Evolutionary conservation across 108 stramenopile genomes (phyloP).

Genomic region (Cylindrotheca fusiformis): DNA sequence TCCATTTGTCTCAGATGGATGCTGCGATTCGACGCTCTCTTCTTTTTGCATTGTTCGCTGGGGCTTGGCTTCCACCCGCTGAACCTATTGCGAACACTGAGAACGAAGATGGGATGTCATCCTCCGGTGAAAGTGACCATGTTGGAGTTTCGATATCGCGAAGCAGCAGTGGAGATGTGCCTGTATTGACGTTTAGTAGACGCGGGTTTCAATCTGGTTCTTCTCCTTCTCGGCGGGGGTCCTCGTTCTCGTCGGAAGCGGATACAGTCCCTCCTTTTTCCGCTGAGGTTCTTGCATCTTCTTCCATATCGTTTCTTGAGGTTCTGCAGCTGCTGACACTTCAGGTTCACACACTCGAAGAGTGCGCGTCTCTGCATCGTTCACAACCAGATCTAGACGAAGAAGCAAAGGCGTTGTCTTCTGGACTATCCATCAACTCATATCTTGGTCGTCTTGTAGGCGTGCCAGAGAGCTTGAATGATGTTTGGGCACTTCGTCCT

Average conservation of each 20-base stretch:
- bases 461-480: constrained; percentile 66
- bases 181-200: constrained; percentile 33
- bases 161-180: constrained; percentile 26
- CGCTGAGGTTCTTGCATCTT: constrained; percentile 62
- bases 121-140: constrained; percentile 27
- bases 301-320: constrained; percentile 84
- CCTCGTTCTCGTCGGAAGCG: constrained; percentile 20
- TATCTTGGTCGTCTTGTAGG: constrained; percentile 69
- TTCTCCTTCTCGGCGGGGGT: constrained; percentile 10
- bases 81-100: constrained; percentile 41
- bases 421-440: constrained; percentile 71
- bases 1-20: constrained; percentile 78
- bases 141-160: constrained; percentile 10
- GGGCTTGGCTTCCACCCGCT: constrained; percentile 81
- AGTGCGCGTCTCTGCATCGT: constrained; percentile 73
- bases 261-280: constrained; percentile 53
- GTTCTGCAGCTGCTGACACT: constrained; percentile 85
- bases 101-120: constrained; percentile 19
- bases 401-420: constrained; percentile 71
- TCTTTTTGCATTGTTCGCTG: constrained; percentile 79
- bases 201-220: constrained; percentile 18
- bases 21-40: constrained; percentile 83
- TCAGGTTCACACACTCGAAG: constrained; percentile 86
- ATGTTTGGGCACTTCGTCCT: constrained; percentile 78
- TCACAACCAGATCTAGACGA: constrained; percentile 70